Conservation (phyloP, 2,329 filamentous ascomycete genomes). For the Fusarium chlamydosporum region DNA sequence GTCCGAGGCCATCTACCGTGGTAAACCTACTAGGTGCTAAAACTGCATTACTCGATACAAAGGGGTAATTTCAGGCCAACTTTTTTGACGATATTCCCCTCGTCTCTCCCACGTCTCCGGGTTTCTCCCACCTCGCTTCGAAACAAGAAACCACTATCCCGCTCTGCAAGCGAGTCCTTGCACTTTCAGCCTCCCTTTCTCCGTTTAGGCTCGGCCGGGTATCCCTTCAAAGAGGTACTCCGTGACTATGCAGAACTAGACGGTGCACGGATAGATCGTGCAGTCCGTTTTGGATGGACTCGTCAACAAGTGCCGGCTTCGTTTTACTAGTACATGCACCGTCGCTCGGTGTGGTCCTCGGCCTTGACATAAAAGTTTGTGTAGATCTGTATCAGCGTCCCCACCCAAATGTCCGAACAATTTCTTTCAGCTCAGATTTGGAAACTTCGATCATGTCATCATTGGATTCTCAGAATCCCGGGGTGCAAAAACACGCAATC, state of each 20-base stretch:
- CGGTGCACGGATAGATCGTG: conserved; percentile 39
- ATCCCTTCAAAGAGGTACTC: conserved; percentile 36
- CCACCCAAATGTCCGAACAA: conserved; percentile 4
- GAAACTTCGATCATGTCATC: conserved; percentile 38
- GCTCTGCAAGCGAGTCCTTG: conserved; percentile 33
- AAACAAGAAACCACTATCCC: conserved; percentile 31
- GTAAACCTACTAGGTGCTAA: conserved; percentile 17
- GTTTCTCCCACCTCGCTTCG: conserved; percentile 34
- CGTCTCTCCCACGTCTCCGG: conserved; percentile 9
- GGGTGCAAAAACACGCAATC: conserved; percentile 25
- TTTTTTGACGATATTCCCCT: conserved; percentile 10
- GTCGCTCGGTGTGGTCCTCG: conserved; percentile 19
- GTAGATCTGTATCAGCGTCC: not conserved
- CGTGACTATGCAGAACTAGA: conserved; percentile 33
- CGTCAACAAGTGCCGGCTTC: conserved; percentile 41
- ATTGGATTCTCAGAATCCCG: conserved; percentile 21
- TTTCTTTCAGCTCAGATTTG: conserved; percentile 21
- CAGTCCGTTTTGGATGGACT: conserved; percentile 32
- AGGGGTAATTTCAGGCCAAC: conserved; percentile 30
- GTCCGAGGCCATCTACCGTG: conserved; percentile 22
- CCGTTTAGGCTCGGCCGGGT: conserved; percentile 33
- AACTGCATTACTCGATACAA: conserved; percentile 34
- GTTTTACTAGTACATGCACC: conserved; percentile 25
- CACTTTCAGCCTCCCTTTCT: conserved; percentile 43
- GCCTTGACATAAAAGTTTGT: conserved; percentile 20